phyloP scores from a whole-genome alignment of 1,139 yeast genomes.

The Candida frijolesensis region DNA sequence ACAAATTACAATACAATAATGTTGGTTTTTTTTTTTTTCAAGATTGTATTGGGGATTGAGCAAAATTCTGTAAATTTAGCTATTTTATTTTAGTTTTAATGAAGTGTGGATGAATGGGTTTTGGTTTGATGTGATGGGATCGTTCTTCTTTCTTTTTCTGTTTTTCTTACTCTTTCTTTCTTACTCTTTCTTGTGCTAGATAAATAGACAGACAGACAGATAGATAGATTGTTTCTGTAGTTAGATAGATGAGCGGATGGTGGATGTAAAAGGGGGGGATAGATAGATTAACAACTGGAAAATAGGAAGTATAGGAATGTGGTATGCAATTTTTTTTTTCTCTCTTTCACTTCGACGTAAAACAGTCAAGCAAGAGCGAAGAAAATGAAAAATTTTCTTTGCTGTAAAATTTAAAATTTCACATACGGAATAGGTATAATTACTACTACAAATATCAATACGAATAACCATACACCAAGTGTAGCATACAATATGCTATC shows the following conservation, averaged over 20 bases:
- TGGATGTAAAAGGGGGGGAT: background rate
- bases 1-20: no score
- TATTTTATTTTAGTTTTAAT: no score
- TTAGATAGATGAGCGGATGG: background rate
- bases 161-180: background rate
- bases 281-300: background rate
- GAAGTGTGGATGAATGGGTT: no score
- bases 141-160: no score
- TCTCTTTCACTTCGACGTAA: background rate
- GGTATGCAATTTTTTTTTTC: constrained; percentile 8
- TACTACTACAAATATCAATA: no score
- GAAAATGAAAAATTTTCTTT: background rate
- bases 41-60: no score
- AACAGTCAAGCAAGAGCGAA: background rate
- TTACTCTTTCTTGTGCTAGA: background rate
- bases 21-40: no score
- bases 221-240: background rate
- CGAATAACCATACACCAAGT: no score
- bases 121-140: no score
- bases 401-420: background rate
- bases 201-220: background rate
- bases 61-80: no score
- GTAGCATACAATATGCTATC: no score
- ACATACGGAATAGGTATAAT: no score
- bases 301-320: constrained; percentile 1